These are phyloP conservation scores for Aspergillus asperescens DNA, from an alignment of 495 filamentous ascomycete species.

Conservation along the genomic window DNA sequence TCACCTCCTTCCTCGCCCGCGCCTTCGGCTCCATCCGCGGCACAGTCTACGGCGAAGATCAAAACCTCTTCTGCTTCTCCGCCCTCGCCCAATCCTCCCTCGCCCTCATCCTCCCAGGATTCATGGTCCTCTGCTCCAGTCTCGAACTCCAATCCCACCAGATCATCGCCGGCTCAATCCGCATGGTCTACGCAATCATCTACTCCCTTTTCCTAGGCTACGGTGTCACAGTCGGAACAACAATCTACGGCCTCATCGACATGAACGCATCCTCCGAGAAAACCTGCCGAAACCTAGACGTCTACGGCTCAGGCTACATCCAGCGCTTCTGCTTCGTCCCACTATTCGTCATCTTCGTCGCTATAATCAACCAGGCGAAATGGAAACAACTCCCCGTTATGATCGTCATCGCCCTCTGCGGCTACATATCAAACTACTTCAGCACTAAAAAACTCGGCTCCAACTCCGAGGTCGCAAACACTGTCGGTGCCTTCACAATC, in stretches of 20 bases:
- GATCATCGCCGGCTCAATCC: slow-evolving; percentile 85
- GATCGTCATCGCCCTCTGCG: slow-evolving; percentile 73
- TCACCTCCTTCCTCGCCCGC: slow-evolving; percentile 82
- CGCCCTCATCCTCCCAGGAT: slow-evolving; percentile 86
- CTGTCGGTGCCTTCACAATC: slow-evolving; percentile 79
- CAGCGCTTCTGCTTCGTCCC: slow-evolving; percentile 62
- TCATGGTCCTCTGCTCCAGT: slow-evolving; percentile 73
- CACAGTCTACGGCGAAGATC: slow-evolving; percentile 44
- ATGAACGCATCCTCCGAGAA: slow-evolving; percentile 63
- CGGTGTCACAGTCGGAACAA: slow-evolving; percentile 89
- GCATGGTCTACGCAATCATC: slow-evolving; percentile 93
- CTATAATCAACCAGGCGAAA: slow-evolving; percentile 84
- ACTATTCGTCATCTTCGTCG: slow-evolving; percentile 71
- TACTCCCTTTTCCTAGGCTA: slow-evolving; percentile 94
- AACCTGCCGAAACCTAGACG: slow-evolving; percentile 56
- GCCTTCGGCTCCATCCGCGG: slow-evolving; percentile 71
- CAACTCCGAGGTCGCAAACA: slow-evolving; percentile 77
- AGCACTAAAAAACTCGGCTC: slow-evolving; percentile 62
- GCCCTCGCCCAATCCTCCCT: slow-evolving; percentile 87
- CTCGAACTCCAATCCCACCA: slow-evolving; percentile 84
- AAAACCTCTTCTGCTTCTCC: slow-evolving; percentile 79
- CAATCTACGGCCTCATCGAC: slow-evolving; percentile 82
- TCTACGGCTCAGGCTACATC: slow-evolving; percentile 33
- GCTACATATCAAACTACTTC: slow-evolving; percentile 82
- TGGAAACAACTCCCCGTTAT: slow-evolving; percentile 86